These are phyloP conservation scores for Triglochin maritima DNA, from an alignment of 106 monocot genomes.

Conservation along the genomic window DNA sequence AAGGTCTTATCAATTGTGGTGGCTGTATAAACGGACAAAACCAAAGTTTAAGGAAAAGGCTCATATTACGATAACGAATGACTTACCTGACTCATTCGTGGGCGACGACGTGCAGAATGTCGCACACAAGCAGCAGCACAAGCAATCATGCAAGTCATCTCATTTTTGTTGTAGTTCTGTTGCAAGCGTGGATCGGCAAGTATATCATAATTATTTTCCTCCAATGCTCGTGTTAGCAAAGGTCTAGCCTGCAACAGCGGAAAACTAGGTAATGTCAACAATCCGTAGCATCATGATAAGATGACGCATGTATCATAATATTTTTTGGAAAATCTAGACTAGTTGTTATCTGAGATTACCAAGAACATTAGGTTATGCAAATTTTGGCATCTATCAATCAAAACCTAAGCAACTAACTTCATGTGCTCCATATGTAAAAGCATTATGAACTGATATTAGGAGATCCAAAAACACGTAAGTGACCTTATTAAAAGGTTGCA, in stretches of 20 bases:
- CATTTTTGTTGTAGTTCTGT: constrained; percentile 11
- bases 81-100: constrained; percentile 18
- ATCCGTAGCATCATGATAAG: background rate
- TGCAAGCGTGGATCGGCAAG: constrained; percentile 13
- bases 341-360: too few species aligned
- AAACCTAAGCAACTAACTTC: too few species aligned
- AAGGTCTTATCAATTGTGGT: too few species aligned
- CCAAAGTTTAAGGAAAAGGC: background rate
- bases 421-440: too few species aligned
- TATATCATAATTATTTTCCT: constrained; percentile 14
- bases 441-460: too few species aligned
- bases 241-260: constrained; percentile 17
- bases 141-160: constrained; percentile 16
- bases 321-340: too few species aligned
- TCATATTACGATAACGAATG: background rate
- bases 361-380: too few species aligned
- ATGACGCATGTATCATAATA: background rate
- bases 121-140: constrained; percentile 24
- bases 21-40: background rate
- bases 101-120: constrained; percentile 16
- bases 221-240: constrained; percentile 14
- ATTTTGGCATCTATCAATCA: too few species aligned
- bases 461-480: too few species aligned
- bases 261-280: background rate
- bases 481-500: too few species aligned